Evolutionary conservation across 2,329 filamentous ascomycete genomes (phyloP), one percentile per base, ranked within the genome.

Genomic region (Ceratocystis cubensis): DNA sequence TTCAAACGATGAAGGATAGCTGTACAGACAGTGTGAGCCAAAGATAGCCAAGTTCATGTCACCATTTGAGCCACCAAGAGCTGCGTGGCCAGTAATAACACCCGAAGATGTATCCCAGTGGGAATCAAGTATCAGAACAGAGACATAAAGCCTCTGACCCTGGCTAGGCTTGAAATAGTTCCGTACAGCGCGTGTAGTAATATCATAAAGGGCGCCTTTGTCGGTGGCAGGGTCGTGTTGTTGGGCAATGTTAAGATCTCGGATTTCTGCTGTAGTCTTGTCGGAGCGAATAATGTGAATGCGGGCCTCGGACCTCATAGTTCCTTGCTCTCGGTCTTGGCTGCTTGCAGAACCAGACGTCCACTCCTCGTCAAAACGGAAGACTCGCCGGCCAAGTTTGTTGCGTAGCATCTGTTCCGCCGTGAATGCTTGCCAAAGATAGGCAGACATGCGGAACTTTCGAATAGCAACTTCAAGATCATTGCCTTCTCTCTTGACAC

Each of bases 371-470:
- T 97, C 94, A 69, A 96, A 92, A 56, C 92, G 83, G 75, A 96
- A 97, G 65, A 84, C 87, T 67, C 93, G 85, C 67, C 93, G 84
- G 8, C 92, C 91, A 70, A 97, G 84, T 69, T 88, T 89, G 74
- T 96, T 89, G 69, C 91, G 86, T 74, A 85, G 88, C 93, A 97
- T 97, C 74, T 97, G 92, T 75, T 99, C 94, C 5, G 90, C 91
- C 0, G 93, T 97, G 72, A 96, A 97, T 6, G 92, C 91, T 74
- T 99, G 94, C 92, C 94, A 97, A 15, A 97, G 80, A 74, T 97
- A 96, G 28, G 91, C 93, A 20, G 91, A 88, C 88, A 96, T 96
- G 69, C 92, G 85, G 74, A 94, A 96, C 74, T 99, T 99, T 72
- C 84, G 85, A 64, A 96, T 82, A 0, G 94, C 94, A 6, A 84